Conservation (phyloP, 176 grass and related monocot genomes). For the Eragrostis nindensis region DNA sequence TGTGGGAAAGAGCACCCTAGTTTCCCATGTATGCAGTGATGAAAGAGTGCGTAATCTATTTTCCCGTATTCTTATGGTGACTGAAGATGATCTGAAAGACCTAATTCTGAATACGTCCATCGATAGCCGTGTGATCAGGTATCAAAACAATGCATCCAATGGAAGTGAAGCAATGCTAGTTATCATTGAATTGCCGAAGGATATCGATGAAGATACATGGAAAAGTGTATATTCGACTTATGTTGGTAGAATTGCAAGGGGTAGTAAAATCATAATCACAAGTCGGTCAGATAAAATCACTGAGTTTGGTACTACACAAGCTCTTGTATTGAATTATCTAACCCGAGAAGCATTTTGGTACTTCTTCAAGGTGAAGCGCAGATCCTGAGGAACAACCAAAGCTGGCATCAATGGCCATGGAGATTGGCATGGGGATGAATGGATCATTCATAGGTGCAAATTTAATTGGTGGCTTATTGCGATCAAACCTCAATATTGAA, state of each 20-base stretch:
- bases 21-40: neutral
- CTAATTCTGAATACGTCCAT: neutral
- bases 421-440: neutral
- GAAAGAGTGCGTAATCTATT: neutral
- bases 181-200: conserved; percentile 1
- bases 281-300: neutral
- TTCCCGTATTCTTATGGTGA: neutral
- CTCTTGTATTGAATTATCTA: neutral
- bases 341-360: neutral
- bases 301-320: neutral
- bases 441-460: conserved; percentile 3
- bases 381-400: conserved; percentile 7
- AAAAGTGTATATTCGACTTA: neutral
- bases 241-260: neutral
- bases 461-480: neutral
- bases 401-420: neutral
- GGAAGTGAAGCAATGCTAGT: neutral
- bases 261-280: neutral
- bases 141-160: neutral
- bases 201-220: neutral
- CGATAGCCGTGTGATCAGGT: neutral
- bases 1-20: neutral
- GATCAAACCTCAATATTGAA: neutral
- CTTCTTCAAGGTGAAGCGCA: neutral
- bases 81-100: neutral